Evolutionary conservation across 208 protist species (phyloP), one percentile per base, ranked within the genome.

Genomic region (Trypanosomatidae sp.): DNA sequence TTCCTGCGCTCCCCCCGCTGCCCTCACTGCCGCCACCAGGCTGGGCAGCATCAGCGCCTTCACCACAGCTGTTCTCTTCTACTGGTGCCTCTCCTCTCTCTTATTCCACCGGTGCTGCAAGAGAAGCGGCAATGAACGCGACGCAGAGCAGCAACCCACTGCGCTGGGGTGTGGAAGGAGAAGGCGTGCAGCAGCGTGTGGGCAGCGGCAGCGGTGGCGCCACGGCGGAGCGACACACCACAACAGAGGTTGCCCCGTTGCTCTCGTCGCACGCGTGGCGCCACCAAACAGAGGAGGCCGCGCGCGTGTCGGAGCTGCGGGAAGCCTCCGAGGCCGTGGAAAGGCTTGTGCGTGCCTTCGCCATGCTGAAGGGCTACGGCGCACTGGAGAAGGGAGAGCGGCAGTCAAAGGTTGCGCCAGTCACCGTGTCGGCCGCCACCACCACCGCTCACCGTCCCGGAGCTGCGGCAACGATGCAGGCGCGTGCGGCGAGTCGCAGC

Each of bases 251-350:
- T 53, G 68, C 86, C 2, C 80, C 82, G 17, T 82, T 85, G 12
- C 84, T 77, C 10, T 82, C 84, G 22, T 71, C 81, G 22, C 65
- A 70, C 0, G 79, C 73, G 17, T 43, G 65, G 12, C 39, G 53
- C 19, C 67, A 39, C 30, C 19, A 62, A 1, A 43, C 80, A 4
- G 68, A 39, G 0, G 81, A 82, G 52, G 74, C 89, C 53, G 50
- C 77, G 2, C 84, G 82, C 50, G 56, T 90, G 39, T 74, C 81
- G 9, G 85, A 93, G 71, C 83, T 96, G 49, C 82, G 88, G 1
- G 92, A 94, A 64, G 92, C 90, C 2, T 92, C 90, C 0, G 89
- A 93, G 76, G 92, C 92, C 30, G 92, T 96, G 68, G 92, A 96
- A 55, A 81, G 88, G 8, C 77, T 96, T 9, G 90, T 96, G 53